Evolutionary conservation across 1,284 basidiomycete species (phyloP).

Genomic region (Fomitopsis schrenkii): DNA sequence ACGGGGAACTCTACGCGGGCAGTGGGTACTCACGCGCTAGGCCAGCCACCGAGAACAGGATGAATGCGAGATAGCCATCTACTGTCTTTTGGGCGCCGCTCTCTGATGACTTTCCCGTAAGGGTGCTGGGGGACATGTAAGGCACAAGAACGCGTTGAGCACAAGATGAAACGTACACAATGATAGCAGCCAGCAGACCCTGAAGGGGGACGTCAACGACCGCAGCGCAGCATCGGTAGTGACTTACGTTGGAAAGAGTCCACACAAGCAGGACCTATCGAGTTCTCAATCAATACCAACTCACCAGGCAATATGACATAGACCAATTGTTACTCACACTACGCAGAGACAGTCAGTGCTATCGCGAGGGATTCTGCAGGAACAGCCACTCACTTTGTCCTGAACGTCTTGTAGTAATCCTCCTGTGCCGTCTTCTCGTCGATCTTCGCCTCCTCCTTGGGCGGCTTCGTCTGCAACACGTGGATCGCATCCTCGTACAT

Average conservation of each 20-base stretch:
- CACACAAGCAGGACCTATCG: constrained; percentile 68
- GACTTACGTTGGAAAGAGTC: constrained; percentile 75
- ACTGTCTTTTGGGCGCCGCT: constrained; percentile 48
- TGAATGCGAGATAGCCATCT: constrained; percentile 77
- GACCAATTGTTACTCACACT: constrained; percentile 19
- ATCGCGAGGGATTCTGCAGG: constrained; percentile 2
- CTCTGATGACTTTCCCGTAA: constrained; percentile 44
- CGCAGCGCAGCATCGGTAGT: not conserved
- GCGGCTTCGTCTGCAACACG: constrained; percentile 70
- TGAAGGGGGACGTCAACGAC: constrained; percentile 21
- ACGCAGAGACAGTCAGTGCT: constrained; percentile 9
- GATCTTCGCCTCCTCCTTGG: constrained; percentile 59
- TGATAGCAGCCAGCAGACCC: constrained; percentile 71
- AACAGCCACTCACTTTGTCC: constrained; percentile 66
- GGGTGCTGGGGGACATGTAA: constrained; percentile 33
- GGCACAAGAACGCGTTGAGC: not conserved
- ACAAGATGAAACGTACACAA: constrained; percentile 44
- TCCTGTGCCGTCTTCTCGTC: constrained; percentile 75
- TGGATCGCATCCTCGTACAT: constrained; percentile 84
- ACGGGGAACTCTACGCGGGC: not conserved
- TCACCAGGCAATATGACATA: constrained; percentile 5
- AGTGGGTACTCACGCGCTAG: constrained; percentile 64
- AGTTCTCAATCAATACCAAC: constrained; percentile 5
- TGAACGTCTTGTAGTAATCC: constrained; percentile 85
- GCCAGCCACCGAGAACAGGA: constrained; percentile 81